Evolutionary conservation across 2,329 filamentous ascomycete species (phyloP), one percentile per base, ranked within the genome.

Genomic region (Hysterium pulicare): DNA sequence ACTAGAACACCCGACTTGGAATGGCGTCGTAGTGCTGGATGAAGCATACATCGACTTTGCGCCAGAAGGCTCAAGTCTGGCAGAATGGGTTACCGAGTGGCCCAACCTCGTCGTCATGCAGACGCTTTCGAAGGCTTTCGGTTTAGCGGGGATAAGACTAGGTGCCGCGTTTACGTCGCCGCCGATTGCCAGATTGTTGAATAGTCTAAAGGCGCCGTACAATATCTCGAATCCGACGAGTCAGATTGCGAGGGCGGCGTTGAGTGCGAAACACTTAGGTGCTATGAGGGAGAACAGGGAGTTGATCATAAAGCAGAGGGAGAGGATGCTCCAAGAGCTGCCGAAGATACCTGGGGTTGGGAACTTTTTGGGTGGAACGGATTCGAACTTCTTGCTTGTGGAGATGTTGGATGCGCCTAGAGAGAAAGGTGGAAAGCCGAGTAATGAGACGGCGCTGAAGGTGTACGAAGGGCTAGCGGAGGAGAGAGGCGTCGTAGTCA

Each of bases 21-120:
- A 98, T 68, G 93, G 93, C 40, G 75, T 98, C 17, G 85, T 98
- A 2, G 82, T 96, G 3, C 74, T 97, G 20, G 93, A 98, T 66
- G 93, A 98, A 71, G 93, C 93, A 15, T 98, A 98, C 70, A 83
- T 98, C 57, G 93, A 98, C 70, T 98, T 97, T 61, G 85, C 90
- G 5, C 82, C 83, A 5, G 82, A 86, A 36, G 83, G 80, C 20
- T 77, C 87, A 32, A 94, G 87, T 52, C 77, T 97, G 20, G 91
- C 93, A 20, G 87, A 95, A 68, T 95, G 88, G 85, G 90, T 95
- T 1, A 76, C 79, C 26, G 90, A 95, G 59, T 94, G 87, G 81
- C 90, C 91, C 38, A 98, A 98, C 67, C 76, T 98, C 20, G 90
- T 96, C 15, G 90, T 98, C 44, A 89, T 97, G 87, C 93, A 98